phyloP scores from a whole-genome alignment of 139 green algal genomes.

The Picochlorum sp. region DNA sequence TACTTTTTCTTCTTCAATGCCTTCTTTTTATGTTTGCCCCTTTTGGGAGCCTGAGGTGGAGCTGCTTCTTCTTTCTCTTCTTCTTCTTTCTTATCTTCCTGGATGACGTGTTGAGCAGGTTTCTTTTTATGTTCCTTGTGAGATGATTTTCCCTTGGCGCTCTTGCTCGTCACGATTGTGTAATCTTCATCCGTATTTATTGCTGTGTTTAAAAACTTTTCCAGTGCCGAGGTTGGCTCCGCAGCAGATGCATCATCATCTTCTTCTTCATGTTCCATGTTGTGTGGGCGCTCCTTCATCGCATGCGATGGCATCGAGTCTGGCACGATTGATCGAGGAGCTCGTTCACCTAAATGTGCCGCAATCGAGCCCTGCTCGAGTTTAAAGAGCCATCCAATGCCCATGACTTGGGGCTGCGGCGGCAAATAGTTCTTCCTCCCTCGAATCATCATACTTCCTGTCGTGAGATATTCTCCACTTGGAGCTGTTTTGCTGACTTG shows the following conservation, averaged over 20 bases:
- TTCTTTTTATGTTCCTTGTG: slow-evolving; percentile 13
- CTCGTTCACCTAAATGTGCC: slow-evolving; percentile 74
- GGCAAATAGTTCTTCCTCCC: slow-evolving; percentile 96
- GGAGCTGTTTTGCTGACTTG: slow-evolving; percentile 93
- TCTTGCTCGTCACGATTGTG: no score
- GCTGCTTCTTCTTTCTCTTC: neutral
- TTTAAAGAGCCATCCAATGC: slow-evolving; percentile 75
- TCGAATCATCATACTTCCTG: slow-evolving; percentile 87
- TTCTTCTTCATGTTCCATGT: neutral
- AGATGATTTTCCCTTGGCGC: slow-evolving; percentile 8
- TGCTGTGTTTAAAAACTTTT: neutral
- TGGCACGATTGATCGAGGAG: slow-evolving; percentile 11
- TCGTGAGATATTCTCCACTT: slow-evolving; percentile 85
- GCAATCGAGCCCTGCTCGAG: slow-evolving; percentile 72
- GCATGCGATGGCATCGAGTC: neutral
- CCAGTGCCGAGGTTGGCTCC: neutral
- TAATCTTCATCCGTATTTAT: slow-evolving; percentile 1
- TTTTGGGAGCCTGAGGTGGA: slow-evolving; percentile 44
- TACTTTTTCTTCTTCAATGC: slow-evolving; percentile 58
- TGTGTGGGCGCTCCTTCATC: no score
- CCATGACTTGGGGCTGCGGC: slow-evolving; percentile 82
- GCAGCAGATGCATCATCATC: slow-evolving; percentile 10
- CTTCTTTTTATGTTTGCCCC: slow-evolving; percentile 68
- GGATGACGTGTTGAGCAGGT: no score
- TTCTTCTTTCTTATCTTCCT: no score